Evolutionary conservation across 257 asterid genomes (phyloP), one percentile per base, ranked within the genome.

Genomic region (Henckelia pumila): DNA sequence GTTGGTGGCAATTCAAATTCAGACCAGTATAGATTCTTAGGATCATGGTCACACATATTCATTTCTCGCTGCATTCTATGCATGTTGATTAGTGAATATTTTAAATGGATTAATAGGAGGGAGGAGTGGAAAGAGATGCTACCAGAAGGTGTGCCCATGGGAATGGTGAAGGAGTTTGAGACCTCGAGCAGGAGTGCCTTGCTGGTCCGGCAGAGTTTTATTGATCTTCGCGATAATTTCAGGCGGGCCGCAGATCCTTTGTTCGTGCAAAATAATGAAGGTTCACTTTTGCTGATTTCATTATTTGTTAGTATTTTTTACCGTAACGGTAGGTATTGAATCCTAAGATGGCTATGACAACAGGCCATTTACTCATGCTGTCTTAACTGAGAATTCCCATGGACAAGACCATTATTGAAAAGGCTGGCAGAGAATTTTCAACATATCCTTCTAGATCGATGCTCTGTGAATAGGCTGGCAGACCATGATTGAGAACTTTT

Each of bases 81-180:
- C 22, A 26, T 59, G 64, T 23, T 22, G 49, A 61, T 17, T 37
- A 16, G 25, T 65, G 23, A 9, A 40, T 13, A 55, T 25, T 73
- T 44, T 57, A 64, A 50, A 19, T 70, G 61, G 28, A 35, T 75
- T 79, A 73, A 63, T 79, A 94, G 99, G 61, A 75, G 76, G 86
- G 88, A 84, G 69, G 96, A 85, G 67, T 83, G 88, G 61, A 79
- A 80, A 44, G 79, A 73, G 63, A 74, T 76, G 68, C 78, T 94
- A 68, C 97, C 97, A 1, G 99, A 91, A 80, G 99, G 99, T 32
- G 76, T 88, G 66, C 96, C 97, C 0, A n/a, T 59, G 66, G 99
- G 97, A 53, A 94, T 94, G 97, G 26, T 75, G 64, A 88, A 91
- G 85, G 99, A 94, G 76, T 94, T 91, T 25, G 97, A 88, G 84